phyloP scores from a whole-genome alignment of 768 basidiomycete species.

The Tulasnella sp. region DNA sequence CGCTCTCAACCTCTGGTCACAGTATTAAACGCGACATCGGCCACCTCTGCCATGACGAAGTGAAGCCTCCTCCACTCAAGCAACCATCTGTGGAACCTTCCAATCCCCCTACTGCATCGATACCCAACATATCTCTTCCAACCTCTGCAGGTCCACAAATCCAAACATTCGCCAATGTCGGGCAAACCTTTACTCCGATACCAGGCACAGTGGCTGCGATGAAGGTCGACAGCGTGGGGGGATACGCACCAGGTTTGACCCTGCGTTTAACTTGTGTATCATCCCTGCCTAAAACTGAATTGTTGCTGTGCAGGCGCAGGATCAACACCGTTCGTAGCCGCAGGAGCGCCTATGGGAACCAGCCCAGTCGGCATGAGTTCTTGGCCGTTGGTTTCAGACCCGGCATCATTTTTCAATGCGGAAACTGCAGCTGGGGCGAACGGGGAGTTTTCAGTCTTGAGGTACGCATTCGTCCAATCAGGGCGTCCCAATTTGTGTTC shows the following conservation, averaged over 20 bases:
- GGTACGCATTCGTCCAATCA: conserved; percentile 39
- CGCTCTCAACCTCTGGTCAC: conserved; percentile 12
- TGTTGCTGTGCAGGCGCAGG: conserved; percentile 1
- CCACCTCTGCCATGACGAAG: conserved; percentile 87
- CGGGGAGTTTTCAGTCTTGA: conserved; percentile 66
- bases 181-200: neutral
- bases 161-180: neutral
- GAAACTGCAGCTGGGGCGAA: neutral
- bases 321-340: conserved; percentile 5
- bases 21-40: conserved; percentile 97
- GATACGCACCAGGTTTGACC: neutral
- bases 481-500: conserved; percentile 12
- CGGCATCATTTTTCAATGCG: neutral
- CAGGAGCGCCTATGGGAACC: neutral
- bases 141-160: neutral
- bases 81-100: neutral
- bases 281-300: neutral
- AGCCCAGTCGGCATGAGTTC: conserved; percentile 5
- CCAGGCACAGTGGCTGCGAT: neutral
- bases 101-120: neutral
- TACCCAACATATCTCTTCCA: neutral
- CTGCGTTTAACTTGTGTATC: neutral
- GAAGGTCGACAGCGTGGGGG: conserved; percentile 9
- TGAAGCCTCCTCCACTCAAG: conserved; percentile 25
- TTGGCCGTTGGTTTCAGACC: conserved; percentile 6